Conservation (phyloP, 176 grass and related monocot species). For the Oryza meyeriana region DNA sequence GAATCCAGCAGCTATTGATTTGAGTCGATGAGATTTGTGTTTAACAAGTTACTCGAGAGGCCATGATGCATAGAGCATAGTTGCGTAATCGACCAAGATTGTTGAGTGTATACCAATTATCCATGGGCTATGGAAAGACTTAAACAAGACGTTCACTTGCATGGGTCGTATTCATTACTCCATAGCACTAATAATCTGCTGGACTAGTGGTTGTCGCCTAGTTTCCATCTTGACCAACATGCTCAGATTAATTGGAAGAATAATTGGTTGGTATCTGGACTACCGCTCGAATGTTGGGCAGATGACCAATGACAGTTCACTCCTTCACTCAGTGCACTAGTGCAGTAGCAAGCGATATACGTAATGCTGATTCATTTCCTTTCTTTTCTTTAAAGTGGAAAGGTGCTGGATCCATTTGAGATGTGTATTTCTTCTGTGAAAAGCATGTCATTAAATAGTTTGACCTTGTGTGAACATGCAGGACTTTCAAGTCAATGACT, state of each 20-base stretch:
- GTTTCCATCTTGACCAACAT: neutral
- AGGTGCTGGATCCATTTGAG: neutral
- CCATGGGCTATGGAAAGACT: neutral
- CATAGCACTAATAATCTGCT: conserved; percentile 18
- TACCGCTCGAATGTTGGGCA: neutral
- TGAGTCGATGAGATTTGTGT: conserved; percentile 23
- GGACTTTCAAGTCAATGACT: conserved; percentile 17
- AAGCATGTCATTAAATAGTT: neutral
- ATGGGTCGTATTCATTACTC: neutral
- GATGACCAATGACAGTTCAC: conserved; percentile 4
- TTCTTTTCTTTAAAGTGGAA: neutral
- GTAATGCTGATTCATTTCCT: neutral
- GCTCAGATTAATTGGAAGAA: neutral
- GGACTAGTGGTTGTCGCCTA: neutral
- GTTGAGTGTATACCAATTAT: neutral
- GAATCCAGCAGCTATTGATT: neutral
- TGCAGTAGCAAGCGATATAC: neutral
- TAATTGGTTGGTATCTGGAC: neutral
- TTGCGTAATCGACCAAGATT: neutral
- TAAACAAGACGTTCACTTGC: conserved; percentile 28
- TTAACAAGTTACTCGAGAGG: neutral
- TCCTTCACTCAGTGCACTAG: neutral
- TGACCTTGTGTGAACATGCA: conserved; percentile 41
- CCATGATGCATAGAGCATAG: neutral
- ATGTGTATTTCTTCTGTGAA: neutral